Base-by-base conservation (phyloP, 2,329 filamentous ascomycete species). In the Lachnellula suecica region DNA sequence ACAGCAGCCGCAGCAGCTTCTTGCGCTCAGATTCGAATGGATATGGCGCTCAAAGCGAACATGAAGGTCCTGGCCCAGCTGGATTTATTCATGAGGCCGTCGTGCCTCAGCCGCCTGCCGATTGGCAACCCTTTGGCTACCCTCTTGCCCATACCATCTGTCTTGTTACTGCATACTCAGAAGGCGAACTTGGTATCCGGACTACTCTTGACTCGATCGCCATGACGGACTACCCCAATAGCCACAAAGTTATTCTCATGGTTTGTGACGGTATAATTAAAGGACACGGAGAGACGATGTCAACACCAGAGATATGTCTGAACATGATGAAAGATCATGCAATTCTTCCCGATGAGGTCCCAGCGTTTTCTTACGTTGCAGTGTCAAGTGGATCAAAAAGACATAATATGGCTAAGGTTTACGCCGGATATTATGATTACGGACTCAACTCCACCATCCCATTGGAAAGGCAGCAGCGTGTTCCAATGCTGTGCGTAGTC, bases 371-470 rank as follows among this genome's bases (percentile, higher is more conserved):
- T 1, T 99, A 99, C 62, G 94, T 99, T 47, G 95, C 94, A 11
- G 93, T 99, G 29, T 91, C 94, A 37, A 94, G 89, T 68, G 94
- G 94, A 53, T 89, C 92, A 44, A 99, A 99, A 77, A 86, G 94
- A 64, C 95, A 99, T 83, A 99, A 97, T 74, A 99, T 97, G 94
- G 93, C 94, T 63, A 97, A 97, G 78, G 85, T 97, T 52, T 97
- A 97, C 72, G 88, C 92, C 51, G 95, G 95, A 41, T 99, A 97
- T 78, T 99, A 99, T 73, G 91, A 97, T 71, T 99, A 97, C 65
- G 94, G 95, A 48, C 74, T 81, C 54, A 80, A 89, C 60, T 96
- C 91, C 10, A 75, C 81, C 47, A 89, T 99, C 56, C 88, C 93
- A 1, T 61, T 77, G 2, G 90, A 95, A 56, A 94, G 92, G 72